Evolutionary conservation across 306 rosid genomes (phyloP).

Genomic region (Fragaria nilgerrensis): DNA sequence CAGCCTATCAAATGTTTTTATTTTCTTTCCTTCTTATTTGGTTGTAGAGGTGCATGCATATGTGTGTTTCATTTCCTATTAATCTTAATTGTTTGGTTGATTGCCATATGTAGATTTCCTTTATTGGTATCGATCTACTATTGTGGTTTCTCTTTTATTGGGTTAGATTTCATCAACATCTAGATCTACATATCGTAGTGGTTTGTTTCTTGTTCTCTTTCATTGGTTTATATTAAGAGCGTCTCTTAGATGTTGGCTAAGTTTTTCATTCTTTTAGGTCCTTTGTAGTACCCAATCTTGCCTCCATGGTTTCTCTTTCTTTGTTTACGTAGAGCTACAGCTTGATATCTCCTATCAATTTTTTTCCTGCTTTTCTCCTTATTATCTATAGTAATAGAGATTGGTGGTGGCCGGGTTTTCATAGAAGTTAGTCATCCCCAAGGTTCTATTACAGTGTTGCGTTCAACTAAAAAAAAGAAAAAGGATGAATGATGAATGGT

Average conservation of each 20-base stretch:
- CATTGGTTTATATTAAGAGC: neutral
- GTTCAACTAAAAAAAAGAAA: neutral
- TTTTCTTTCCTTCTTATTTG: neutral
- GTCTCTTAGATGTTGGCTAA: neutral
- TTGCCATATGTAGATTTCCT: neutral
- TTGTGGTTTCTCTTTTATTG: neutral
- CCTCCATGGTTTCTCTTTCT: neutral
- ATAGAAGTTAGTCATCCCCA: neutral
- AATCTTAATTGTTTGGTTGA: neutral
- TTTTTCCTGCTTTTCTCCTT: neutral
- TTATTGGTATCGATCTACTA: neutral
- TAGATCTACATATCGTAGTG: neutral
- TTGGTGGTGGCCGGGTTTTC: neutral
- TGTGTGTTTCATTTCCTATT: neutral
- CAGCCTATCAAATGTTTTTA: neutral
- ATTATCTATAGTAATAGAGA: neutral
- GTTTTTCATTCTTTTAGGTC: neutral
- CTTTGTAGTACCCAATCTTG: neutral
- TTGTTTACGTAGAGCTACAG: neutral
- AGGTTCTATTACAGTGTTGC: neutral
- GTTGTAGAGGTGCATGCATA: neutral
- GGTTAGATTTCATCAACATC: too few species aligned
- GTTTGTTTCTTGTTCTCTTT: neutral
- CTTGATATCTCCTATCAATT: neutral
- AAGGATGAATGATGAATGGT: neutral